Evolutionary conservation across 495 filamentous ascomycete genomes (phyloP), one percentile per base, ranked within the genome.

Genomic region (Sabuloglossum arenarium): DNA sequence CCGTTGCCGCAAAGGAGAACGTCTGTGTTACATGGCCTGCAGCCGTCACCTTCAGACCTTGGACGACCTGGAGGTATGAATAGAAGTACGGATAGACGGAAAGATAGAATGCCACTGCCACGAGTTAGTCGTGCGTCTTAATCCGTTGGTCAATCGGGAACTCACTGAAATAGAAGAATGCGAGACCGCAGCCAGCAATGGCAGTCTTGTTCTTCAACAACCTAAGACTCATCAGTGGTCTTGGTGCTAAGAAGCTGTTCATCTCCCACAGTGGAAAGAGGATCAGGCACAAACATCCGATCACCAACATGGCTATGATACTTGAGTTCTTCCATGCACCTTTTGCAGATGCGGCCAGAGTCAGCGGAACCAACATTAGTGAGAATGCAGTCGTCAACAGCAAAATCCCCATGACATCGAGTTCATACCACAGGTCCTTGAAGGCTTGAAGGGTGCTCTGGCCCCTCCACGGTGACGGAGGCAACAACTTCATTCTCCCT

Each of bases 31-130:
- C 77, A 59, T 78, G 79, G 32, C 79, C 80, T 10, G 82, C 77
- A 6, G 31, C 53, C 30, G 52, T 39, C 27, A 58, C 43, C 3
- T n/a, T 27, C 11, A 31, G 19, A 19, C 29, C 21, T 25, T 80
- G 75, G 51, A 88, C 85, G n/a, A 85, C 80, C 67, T 84, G 79
- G 5, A 86, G 69, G 68, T 80, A 86, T 30, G 78, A 79, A 57
- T 67, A 70, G 69, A 82, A 84, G 66, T 78, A 82, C 45, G 70
- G 69, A 62, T 82, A 45, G 14, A 56, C 54, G 31, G 54, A 56
- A 3, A 56, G 32, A 12, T 56, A 56, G 39, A 56, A 56, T 21
- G 37, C 54, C 54, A 56, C 54, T 56, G 53, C 21, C 2, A 16
- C n/a, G 31, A n/a, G 54, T 30, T 11, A 45, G 32, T 16, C 28